phyloP scores from a whole-genome alignment of 139 green algal species.

The Spirogloea muscicola region DNA sequence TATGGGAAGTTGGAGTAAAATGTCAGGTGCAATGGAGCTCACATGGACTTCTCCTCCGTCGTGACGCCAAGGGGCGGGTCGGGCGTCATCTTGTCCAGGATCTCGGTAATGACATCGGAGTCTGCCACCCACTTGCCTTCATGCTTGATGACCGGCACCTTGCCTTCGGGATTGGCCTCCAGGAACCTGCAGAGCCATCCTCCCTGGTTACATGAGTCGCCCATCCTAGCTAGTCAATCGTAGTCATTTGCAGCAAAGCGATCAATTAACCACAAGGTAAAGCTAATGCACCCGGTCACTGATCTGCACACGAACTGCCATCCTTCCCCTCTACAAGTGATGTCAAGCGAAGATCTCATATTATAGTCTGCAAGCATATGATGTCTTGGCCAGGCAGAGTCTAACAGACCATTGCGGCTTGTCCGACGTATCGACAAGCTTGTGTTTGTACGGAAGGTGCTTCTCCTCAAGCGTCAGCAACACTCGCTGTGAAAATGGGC shows the following conservation, averaged over 20 bases:
- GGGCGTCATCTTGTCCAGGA: slow-evolving; percentile 69
- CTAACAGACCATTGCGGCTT: slow-evolving; percentile 77
- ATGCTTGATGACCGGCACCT: slow-evolving; percentile 78
- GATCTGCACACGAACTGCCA: too few relatives aligned
- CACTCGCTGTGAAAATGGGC: slow-evolving; percentile 84
- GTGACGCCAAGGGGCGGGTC: slow-evolving; percentile 54
- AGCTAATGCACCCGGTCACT: too few relatives aligned
- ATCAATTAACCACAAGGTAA: too few relatives aligned
- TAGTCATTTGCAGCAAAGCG: too few relatives aligned
- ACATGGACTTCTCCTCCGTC: slow-evolving; percentile 53
- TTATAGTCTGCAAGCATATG: too few relatives aligned
- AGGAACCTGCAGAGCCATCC: slow-evolving; percentile 59
- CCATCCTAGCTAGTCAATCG: too few relatives aligned
- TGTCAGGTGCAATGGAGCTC: too few relatives aligned
- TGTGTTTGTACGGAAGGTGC: slow-evolving; percentile 60
- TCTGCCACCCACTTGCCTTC: slow-evolving; percentile 59
- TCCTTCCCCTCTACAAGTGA: too few relatives aligned
- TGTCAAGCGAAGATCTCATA: too few relatives aligned
- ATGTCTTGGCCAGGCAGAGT: too few relatives aligned
- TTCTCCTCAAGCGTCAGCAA: slow-evolving; percentile 80
- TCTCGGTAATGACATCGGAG: slow-evolving; percentile 65
- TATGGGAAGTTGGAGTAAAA: too few relatives aligned
- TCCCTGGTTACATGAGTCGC: too few relatives aligned
- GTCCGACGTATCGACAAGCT: slow-evolving; percentile 72
- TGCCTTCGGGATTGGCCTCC: slow-evolving; percentile 67